A percentile compares a stretch with the other conserved stretches of the same genome.
These are phyloP conservation scores for Ogataea pilisensis DNA, from an alignment of 805 yeast genomes.

Conservation along the genomic window DNA sequence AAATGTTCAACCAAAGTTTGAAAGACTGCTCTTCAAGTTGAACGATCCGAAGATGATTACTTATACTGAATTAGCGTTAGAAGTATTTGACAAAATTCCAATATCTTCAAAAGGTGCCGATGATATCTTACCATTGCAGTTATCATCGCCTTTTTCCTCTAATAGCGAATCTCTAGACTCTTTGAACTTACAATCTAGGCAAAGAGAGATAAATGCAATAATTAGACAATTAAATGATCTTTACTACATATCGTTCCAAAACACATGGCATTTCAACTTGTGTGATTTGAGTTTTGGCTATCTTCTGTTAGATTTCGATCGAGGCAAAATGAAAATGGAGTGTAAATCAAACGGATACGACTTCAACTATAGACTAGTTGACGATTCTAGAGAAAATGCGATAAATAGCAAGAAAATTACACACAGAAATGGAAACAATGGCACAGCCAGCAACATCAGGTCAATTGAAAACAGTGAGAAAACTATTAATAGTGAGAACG, in stretches of 20 bases:
- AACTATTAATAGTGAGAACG: too few relatives aligned
- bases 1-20: slow-evolving; percentile 50
- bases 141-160: slow-evolving; percentile 18
- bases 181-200: slow-evolving; percentile 35
- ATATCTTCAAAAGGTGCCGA: slow-evolving; percentile 36
- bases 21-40: slow-evolving; percentile 35
- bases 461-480: too few relatives aligned
- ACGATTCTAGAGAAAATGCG: too few relatives aligned
- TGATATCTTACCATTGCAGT: slow-evolving; percentile 28
- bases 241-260: slow-evolving; percentile 61
- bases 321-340: slow-evolving; percentile 49
- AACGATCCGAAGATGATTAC: slow-evolving; percentile 41
- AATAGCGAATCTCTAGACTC: slow-evolving; percentile 40
- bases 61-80: slow-evolving; percentile 51
- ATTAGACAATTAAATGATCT: slow-evolving; percentile 53
- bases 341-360: slow-evolving; percentile 60
- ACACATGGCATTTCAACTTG: slow-evolving; percentile 73
- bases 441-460: too few relatives aligned
- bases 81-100: slow-evolving; percentile 60
- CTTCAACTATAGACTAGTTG: slow-evolving; percentile 42
- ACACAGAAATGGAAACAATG: too few relatives aligned
- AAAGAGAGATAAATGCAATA: slow-evolving; percentile 37
- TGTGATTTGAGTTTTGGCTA: slow-evolving; percentile 56
- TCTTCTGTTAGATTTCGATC: slow-evolving; percentile 39
- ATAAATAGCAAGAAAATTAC: too few relatives aligned